These are phyloP conservation scores for Rosa chinensis DNA, from an alignment of 306 rosid genomes.

Conservation along the genomic window DNA sequence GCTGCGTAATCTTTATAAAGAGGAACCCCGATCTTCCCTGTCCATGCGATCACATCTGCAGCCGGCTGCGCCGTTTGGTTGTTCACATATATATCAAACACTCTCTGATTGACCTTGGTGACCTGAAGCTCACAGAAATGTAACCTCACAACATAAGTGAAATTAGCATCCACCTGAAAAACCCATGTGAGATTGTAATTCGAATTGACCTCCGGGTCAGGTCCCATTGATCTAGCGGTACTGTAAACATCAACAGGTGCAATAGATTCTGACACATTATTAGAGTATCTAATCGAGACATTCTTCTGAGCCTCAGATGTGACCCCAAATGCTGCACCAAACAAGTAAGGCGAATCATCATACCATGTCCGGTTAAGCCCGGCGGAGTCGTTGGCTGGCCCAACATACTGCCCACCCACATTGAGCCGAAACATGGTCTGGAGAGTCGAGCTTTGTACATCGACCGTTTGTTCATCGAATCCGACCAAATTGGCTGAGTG, in stretches of 20 bases:
- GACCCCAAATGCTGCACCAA: slow-evolving; percentile 34
- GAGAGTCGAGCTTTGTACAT: slow-evolving; percentile 22
- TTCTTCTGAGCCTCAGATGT: slow-evolving; percentile 27
- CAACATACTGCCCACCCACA: slow-evolving; percentile 42
- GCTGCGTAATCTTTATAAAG: slow-evolving; percentile 42
- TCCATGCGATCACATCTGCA: slow-evolving; percentile 43
- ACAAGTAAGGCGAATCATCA: slow-evolving; percentile 39
- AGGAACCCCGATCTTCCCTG: slow-evolving; percentile 36
- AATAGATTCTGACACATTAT: slow-evolving; percentile 22
- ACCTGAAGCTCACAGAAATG: slow-evolving; percentile 50
- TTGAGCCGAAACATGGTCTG: slow-evolving; percentile 52
- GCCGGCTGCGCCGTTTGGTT: slow-evolving; percentile 37
- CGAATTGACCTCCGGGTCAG: slow-evolving; percentile 15
- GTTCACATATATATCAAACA: slow-evolving; percentile 46
- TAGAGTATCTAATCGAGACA: slow-evolving; percentile 29
- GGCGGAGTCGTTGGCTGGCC: slow-evolving; percentile 38
- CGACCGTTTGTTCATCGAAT: slow-evolving; percentile 15
- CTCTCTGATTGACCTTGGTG: slow-evolving; percentile 39
- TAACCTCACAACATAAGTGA: slow-evolving; percentile 47
- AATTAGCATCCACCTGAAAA: slow-evolving; percentile 41
- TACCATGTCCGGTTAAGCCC: slow-evolving; percentile 43
- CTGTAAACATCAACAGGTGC: slow-evolving; percentile 44
- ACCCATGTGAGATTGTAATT: slow-evolving; percentile 49
- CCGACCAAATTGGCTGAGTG: slow-evolving; percentile 21
- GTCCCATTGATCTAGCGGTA: slow-evolving; percentile 48